Evolutionary conservation across 768 basidiomycete species (phyloP).

Genomic region (Calocybe cyanea): DNA sequence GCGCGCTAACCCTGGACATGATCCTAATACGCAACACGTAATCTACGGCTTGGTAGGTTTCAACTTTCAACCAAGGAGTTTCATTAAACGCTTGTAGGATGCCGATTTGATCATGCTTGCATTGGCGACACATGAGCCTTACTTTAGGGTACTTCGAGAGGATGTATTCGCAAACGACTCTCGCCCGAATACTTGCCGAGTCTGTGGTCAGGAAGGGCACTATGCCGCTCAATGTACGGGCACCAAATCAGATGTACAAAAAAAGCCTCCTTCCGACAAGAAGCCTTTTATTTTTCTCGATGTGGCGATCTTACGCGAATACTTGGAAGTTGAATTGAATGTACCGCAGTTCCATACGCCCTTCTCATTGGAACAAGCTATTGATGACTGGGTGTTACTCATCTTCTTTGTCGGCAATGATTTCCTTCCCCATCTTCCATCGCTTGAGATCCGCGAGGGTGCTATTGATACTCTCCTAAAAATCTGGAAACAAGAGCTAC

Average conservation of each 20-base stretch:
- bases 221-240: constrained; percentile 94
- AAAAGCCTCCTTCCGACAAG: constrained; percentile 68
- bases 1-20: constrained; percentile 80
- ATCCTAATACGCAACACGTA: constrained; percentile 93
- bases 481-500: constrained; percentile 93
- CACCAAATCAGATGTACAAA: constrained; percentile 62
- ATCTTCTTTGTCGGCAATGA: constrained; percentile 99
- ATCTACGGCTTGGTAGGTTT: constrained; percentile 89
- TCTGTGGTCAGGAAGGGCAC: constrained; percentile 94
- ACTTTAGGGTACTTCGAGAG: constrained; percentile 95
- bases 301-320: constrained; percentile 92
- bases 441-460: constrained; percentile 97
- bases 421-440: constrained; percentile 97
- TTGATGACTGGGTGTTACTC: constrained; percentile 99
- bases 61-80: constrained; percentile 1
- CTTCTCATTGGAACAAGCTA: constrained; percentile 92
- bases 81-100: constrained; percentile 51
- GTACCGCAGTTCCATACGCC: constrained; percentile 73
- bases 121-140: constrained; percentile 96
- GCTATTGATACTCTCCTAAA: constrained; percentile 95
- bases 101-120: constrained; percentile 99
- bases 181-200: constrained; percentile 76
- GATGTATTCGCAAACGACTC: constrained; percentile 91
- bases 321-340: constrained; percentile 94
- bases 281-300: constrained; percentile 99